Conservation (phyloP, 2,329 filamentous ascomycete species). For the Ampelomyces quisqualis region DNA sequence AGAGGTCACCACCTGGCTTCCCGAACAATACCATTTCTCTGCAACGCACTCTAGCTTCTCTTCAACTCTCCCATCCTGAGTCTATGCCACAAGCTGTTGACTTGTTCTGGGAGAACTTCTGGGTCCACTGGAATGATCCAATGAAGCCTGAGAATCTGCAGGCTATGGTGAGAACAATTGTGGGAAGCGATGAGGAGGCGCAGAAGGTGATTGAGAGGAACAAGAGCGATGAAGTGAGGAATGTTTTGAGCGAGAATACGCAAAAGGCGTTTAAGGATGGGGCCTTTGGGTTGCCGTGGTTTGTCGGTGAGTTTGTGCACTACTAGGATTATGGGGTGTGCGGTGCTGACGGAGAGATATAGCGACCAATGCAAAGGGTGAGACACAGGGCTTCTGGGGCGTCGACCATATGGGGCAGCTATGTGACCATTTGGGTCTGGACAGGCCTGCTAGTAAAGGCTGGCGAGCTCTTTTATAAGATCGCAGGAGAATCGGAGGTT, state of each 20-base stretch:
- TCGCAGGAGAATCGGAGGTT: no score
- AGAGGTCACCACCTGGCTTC: slow-evolving; percentile 52
- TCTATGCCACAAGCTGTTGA: slow-evolving; percentile 47
- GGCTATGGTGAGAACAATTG: slow-evolving; percentile 47
- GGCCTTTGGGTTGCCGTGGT: slow-evolving; percentile 63
- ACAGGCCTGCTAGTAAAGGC: slow-evolving; percentile 41
- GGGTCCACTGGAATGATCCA: slow-evolving; percentile 53
- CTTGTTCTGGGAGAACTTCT: slow-evolving; percentile 54
- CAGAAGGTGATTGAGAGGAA: slow-evolving; percentile 45
- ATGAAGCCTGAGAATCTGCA: slow-evolving; percentile 49
- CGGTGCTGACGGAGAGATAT: slow-evolving; percentile 13
- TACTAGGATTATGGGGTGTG: neutral
- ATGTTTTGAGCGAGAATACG: slow-evolving; percentile 51
- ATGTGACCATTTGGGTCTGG: slow-evolving; percentile 54
- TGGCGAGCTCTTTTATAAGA: slow-evolving; percentile 46
- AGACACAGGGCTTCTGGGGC: slow-evolving; percentile 60
- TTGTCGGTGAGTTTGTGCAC: slow-evolving; percentile 42
- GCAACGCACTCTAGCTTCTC: slow-evolving; percentile 55
- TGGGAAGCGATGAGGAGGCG: slow-evolving; percentile 51
- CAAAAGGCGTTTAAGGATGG: slow-evolving; percentile 54
- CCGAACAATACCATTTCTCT: slow-evolving; percentile 54
- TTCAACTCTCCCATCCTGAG: slow-evolving; percentile 48
- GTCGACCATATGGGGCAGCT: slow-evolving; percentile 62
- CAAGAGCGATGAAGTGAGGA: slow-evolving; percentile 49
- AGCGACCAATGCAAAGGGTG: slow-evolving; percentile 56